A percentile compares a stretch with the other conserved stretches of the same genome.
Evolutionary conservation across 192 early-diverging fungal species (phyloP).

Genomic region (Lobosporangium transversale): DNA sequence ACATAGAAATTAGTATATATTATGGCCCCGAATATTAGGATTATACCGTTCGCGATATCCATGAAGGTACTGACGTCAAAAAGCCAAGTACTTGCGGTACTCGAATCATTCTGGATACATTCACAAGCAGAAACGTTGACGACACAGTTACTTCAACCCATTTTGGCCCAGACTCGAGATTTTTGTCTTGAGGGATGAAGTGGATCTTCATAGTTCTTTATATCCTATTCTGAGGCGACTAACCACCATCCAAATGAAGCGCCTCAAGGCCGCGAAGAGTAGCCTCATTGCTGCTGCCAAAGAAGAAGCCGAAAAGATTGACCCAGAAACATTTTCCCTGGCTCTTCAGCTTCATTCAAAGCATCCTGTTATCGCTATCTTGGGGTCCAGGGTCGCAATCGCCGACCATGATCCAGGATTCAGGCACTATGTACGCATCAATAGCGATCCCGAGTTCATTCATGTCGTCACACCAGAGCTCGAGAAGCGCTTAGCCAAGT

Average conservation of each 20-base stretch:
- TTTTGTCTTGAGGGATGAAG: conserved; percentile 5
- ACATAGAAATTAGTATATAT: conserved; percentile 4
- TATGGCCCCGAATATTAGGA: conserved; percentile 32
- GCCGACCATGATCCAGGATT: not conserved
- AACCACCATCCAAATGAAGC: not conserved
- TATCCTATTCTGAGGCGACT: conserved; percentile 35
- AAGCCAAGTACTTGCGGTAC: not conserved
- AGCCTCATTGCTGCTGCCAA: not conserved
- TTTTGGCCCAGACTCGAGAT: conserved; percentile 16
- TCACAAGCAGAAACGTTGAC: conserved; percentile 27
- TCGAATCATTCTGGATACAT: conserved; percentile 18
- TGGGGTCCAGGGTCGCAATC: conserved; percentile 6
- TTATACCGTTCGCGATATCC: conserved; percentile 22
- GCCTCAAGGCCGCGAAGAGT: conserved; percentile 2
- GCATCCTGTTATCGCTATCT: conserved; percentile 11
- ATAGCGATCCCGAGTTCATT: conserved; percentile 26
- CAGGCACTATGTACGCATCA: conserved; percentile 18
- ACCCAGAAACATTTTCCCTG: conserved; percentile 1
- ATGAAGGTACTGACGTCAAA: not conserved
- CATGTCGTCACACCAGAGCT: conserved; percentile 13
- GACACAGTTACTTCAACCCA: not conserved
- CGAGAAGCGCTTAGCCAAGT: conserved; percentile 21
- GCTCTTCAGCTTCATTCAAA: conserved; percentile 5
- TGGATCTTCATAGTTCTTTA: not conserved
- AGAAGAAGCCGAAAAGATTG: conserved; percentile 8